Conservation (phyloP, 495 filamentous ascomycete genomes). For the Paragyromitra xinjiangensis region DNA sequence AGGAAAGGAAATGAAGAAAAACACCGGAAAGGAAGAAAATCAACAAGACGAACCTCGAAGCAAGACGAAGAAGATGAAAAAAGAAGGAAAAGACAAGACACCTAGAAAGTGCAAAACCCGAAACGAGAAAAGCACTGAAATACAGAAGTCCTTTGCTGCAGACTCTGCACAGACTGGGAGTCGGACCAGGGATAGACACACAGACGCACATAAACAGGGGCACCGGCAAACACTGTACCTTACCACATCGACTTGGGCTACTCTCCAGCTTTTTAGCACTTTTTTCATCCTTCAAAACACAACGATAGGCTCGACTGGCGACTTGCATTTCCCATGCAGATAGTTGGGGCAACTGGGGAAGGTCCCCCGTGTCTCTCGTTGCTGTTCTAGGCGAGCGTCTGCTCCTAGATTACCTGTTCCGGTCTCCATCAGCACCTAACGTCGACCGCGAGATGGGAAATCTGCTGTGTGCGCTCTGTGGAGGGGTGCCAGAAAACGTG, state of each 20-base stretch:
- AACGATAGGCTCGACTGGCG: conserved; percentile 35
- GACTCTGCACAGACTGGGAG: conserved; percentile 37
- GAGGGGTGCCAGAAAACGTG: conserved; percentile 46
- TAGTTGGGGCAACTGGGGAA: conserved; percentile 36
- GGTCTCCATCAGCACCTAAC: conserved; percentile 26
- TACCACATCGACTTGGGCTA: conserved; percentile 33
- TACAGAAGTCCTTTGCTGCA: conserved; percentile 45
- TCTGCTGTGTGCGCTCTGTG: conserved; percentile 37
- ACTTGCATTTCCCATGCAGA: conserved; percentile 29
- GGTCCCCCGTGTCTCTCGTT: conserved; percentile 42
- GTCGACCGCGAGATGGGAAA: conserved; percentile 33
- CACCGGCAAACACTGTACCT: conserved; percentile 41
- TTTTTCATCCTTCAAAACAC: conserved; percentile 26
- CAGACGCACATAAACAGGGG: conserved; percentile 48
- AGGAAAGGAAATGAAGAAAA: conserved; percentile 45
- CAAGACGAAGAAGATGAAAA: conserved; percentile 36
- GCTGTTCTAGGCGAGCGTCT: conserved; percentile 37
- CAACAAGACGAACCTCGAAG: conserved; percentile 24
- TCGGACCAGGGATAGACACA: conserved; percentile 41
- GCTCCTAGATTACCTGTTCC: conserved; percentile 33
- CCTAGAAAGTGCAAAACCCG: conserved; percentile 43
- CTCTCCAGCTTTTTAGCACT: conserved; percentile 38
- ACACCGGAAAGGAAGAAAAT: conserved; percentile 35
- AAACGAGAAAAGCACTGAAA: conserved; percentile 43
- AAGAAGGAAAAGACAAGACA: conserved; percentile 42